These are phyloP conservation scores for Schizosaccharomyces lindneri DNA, from an alignment of 805 yeast species.

Conservation along the genomic window DNA sequence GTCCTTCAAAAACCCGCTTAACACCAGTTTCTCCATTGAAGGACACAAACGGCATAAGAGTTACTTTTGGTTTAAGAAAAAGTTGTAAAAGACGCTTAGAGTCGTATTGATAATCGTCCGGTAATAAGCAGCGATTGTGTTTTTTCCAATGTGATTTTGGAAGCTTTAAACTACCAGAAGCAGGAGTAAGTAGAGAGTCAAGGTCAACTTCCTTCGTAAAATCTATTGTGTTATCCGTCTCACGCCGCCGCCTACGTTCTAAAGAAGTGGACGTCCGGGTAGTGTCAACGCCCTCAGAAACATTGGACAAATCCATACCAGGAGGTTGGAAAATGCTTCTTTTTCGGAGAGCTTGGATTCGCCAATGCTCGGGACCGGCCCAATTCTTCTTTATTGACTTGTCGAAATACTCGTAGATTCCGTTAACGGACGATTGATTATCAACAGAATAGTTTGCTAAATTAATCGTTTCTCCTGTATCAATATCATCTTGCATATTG, in stretches of 20 bases:
- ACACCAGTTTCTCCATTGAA: slow-evolving; percentile 1
- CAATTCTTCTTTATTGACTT: slow-evolving; percentile 43
- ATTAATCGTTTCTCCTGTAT: not conserved
- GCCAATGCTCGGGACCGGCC: slow-evolving; percentile 87
- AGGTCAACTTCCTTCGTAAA: slow-evolving; percentile 21
- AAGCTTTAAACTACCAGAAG: slow-evolving; percentile 16
- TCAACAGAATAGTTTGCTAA: not conserved
- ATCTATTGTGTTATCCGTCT: slow-evolving; percentile 20
- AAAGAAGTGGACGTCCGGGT: not conserved
- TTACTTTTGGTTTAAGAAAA: slow-evolving; percentile 31
- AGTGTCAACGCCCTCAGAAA: slow-evolving; percentile 1
- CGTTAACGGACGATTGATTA: slow-evolving; percentile 3
- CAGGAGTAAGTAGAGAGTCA: slow-evolving; percentile 19
- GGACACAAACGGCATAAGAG: not conserved
- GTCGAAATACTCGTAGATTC: slow-evolving; percentile 58
- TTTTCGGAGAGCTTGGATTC: slow-evolving; percentile 21
- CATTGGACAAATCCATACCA: not conserved
- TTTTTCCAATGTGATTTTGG: slow-evolving; percentile 21
- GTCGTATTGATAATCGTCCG: slow-evolving; percentile 49
- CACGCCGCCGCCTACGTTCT: slow-evolving; percentile 6
- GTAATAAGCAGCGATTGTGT: slow-evolving; percentile 27
- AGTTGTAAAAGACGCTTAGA: slow-evolving; percentile 41
- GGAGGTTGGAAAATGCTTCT: not conserved
- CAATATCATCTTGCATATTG: not conserved
- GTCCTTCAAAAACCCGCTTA: slow-evolving; percentile 10